Percentiles rank a stretch among this genome's conserved stretches.
phyloP scores from a whole-genome alignment of 2,329 filamentous ascomycete species.

The Calonectria pseudoreteaudii region DNA sequence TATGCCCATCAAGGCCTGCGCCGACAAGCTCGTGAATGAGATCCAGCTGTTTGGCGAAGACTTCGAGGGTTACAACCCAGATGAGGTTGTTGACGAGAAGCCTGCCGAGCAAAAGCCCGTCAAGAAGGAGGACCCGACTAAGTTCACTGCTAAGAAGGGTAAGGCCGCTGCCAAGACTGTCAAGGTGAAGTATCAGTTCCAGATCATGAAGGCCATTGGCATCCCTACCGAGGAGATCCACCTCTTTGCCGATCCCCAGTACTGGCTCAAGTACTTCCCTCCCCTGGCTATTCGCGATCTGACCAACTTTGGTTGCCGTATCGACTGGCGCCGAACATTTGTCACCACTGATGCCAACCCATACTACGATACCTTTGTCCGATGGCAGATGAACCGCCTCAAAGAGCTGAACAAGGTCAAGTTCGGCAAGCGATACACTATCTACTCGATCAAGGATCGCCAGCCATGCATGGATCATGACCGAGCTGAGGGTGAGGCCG shows the following conservation, averaged over 20 bases:
- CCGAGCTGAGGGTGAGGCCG: slow-evolving; percentile 59
- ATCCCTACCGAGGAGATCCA: slow-evolving; percentile 91
- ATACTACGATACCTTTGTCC: slow-evolving; percentile 94
- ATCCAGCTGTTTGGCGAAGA: slow-evolving; percentile 88
- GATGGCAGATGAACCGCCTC: slow-evolving; percentile 97
- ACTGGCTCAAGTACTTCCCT: slow-evolving; percentile 93
- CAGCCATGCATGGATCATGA: slow-evolving; percentile 63
- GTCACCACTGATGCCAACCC: slow-evolving; percentile 97
- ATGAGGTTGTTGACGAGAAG: slow-evolving; percentile 63
- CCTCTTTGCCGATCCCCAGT: slow-evolving; percentile 87
- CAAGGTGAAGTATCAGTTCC: slow-evolving; percentile 95
- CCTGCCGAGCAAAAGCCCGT: slow-evolving; percentile 69
- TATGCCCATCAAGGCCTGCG: slow-evolving; percentile 97
- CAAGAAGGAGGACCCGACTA: slow-evolving; percentile 82
- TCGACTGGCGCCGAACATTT: slow-evolving; percentile 94
- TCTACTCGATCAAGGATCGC: slow-evolving; percentile 72
- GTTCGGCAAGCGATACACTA: slow-evolving; percentile 92
- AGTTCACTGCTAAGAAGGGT: slow-evolving; percentile 92
- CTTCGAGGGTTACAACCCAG: slow-evolving; percentile 81
- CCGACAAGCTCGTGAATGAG: slow-evolving; percentile 93
- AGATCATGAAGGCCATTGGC: slow-evolving; percentile 93
- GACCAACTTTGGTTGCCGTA: slow-evolving; percentile 83
- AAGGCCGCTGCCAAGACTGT: slow-evolving; percentile 91
- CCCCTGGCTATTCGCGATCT: slow-evolving; percentile 74
- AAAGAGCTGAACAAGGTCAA: slow-evolving; percentile 93